Percentiles rank a stretch among this genome's conserved stretches.
These are phyloP conservation scores for Coemansia sp. DNA, from an alignment of 192 early-diverging fungal species.

Conservation along the genomic window DNA sequence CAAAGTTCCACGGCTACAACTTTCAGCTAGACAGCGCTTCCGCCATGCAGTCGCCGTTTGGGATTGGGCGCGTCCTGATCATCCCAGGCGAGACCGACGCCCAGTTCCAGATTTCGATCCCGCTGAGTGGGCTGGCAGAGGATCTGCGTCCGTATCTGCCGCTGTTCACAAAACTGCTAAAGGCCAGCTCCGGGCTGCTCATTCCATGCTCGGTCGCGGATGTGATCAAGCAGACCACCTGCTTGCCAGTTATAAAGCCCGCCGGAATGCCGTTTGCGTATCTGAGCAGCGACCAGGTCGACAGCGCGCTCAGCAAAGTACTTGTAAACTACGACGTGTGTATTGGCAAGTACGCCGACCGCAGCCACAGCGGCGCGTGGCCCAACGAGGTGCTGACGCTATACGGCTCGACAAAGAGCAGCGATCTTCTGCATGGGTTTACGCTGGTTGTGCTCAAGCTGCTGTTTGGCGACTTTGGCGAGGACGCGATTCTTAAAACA, in stretches of 20 bases:
- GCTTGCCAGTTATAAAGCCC: slow-evolving; percentile 18
- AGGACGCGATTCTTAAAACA: slow-evolving; percentile 21
- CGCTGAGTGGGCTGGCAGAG: slow-evolving; percentile 26
- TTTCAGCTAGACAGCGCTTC: slow-evolving; percentile 8
- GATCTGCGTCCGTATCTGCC: slow-evolving; percentile 39
- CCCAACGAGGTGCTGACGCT: slow-evolving; percentile 47
- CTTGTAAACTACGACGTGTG: slow-evolving; percentile 26
- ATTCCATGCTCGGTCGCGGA: slow-evolving; percentile 19
- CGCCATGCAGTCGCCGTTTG: slow-evolving; percentile 28
- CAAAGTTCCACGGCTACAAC: no score
- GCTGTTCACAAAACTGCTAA: slow-evolving; percentile 27
- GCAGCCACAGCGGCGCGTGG: slow-evolving; percentile 19
- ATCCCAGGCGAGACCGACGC: slow-evolving; percentile 14
- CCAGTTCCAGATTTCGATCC: slow-evolving; percentile 42
- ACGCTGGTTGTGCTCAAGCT: slow-evolving; percentile 35
- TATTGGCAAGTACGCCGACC: slow-evolving; percentile 25
- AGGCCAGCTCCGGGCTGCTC: slow-evolving; percentile 25
- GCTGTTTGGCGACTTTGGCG: slow-evolving; percentile 51
- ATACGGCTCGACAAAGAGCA: slow-evolving; percentile 24
- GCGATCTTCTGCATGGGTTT: slow-evolving; percentile 20
- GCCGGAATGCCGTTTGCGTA: slow-evolving; percentile 40
- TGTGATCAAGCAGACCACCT: slow-evolving; percentile 9
- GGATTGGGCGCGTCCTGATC: slow-evolving; percentile 31
- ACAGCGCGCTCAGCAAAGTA: slow-evolving; percentile 10
- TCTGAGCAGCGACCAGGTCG: slow-evolving; percentile 35